Percentiles rank a stretch among this genome's conserved stretches.
phyloP scores from a whole-genome alignment of 179 eudicot genomes.

The Beta corolliflora region DNA sequence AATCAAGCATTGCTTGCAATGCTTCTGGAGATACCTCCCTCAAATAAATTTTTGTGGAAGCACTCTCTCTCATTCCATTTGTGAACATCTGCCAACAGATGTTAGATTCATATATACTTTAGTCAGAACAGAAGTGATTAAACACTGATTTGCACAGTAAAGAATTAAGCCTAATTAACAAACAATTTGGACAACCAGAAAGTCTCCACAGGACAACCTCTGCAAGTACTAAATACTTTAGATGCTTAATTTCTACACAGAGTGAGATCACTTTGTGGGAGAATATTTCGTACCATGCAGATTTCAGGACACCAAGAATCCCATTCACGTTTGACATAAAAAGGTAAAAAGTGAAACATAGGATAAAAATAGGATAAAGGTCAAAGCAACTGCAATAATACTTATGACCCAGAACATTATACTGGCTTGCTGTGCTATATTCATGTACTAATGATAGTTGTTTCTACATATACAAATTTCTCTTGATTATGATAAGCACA shows the following conservation, averaged over 20 bases:
- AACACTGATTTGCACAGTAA: not conserved
- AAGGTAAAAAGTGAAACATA: too few species aligned
- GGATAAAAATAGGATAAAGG: not conserved
- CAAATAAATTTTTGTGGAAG: constrained; percentile 56
- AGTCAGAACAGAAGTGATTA: not conserved
- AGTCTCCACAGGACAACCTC: not conserved
- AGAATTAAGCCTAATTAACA: not conserved
- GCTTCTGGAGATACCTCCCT: constrained; percentile 78
- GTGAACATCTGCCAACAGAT: constrained; percentile 84
- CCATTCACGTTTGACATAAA: not conserved
- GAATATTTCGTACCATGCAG: not conserved
- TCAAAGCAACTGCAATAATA: not conserved
- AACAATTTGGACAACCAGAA: not conserved
- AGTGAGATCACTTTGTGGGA: not conserved
- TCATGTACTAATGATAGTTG: not conserved
- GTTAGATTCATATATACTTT: constrained; percentile 15
- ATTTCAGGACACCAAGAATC: not conserved
- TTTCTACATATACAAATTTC: not conserved
- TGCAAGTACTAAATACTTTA: not conserved
- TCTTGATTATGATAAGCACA: not conserved
- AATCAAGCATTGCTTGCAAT: constrained; percentile 64
- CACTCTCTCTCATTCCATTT: constrained; percentile 92
- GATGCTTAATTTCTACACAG: not conserved
- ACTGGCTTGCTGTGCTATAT: not conserved
- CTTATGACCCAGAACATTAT: not conserved